Conservation (phyloP, 2,329 filamentous ascomycete species). For the Aspergillus sp. region DNA sequence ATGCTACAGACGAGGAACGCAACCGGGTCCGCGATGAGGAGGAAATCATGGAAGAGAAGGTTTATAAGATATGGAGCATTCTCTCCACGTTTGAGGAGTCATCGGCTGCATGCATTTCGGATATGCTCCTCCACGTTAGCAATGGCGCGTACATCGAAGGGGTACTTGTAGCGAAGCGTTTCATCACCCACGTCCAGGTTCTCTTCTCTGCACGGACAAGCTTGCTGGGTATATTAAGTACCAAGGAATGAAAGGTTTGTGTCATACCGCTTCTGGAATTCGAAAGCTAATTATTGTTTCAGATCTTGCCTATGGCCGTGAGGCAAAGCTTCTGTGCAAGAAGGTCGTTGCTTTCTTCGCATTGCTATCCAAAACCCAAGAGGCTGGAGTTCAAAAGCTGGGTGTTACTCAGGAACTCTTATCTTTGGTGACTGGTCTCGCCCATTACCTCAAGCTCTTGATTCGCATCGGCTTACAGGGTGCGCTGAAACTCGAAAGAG, state of each 20-base stretch:
- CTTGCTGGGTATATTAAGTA: conserved; percentile 64
- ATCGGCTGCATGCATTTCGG: conserved; percentile 93
- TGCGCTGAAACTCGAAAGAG: conserved; percentile 79
- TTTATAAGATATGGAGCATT: conserved; percentile 96
- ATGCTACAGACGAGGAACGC: conserved; percentile 59
- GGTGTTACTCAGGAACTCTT: conserved; percentile 96
- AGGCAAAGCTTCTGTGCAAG: conserved; percentile 98
- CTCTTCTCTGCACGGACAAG: conserved; percentile 82
- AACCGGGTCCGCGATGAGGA: conserved; percentile 73
- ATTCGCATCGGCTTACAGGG: conserved; percentile 96
- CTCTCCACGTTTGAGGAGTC: conserved; percentile 95
- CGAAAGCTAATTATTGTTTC: conserved; percentile 16
- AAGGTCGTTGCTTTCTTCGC: conserved; percentile 99
- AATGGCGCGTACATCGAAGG: conserved; percentile 95
- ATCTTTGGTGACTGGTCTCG: conserved; percentile 90
- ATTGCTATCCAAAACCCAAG: conserved; percentile 85
- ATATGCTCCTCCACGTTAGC: conserved; percentile 97
- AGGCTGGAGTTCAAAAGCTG: conserved; percentile 77
- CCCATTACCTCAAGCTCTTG: conserved; percentile 93
- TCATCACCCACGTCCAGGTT: conserved; percentile 92
- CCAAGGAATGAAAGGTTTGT: conserved; percentile 64
- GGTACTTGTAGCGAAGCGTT: conserved; percentile 86
- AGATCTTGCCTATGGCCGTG: conserved; percentile 84
- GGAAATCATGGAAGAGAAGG: conserved; percentile 93
- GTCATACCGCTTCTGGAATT: too few relatives aligned